Base-by-base conservation (phyloP, 495 filamentous ascomycete species). In the Aspergillus sparsus region DNA sequence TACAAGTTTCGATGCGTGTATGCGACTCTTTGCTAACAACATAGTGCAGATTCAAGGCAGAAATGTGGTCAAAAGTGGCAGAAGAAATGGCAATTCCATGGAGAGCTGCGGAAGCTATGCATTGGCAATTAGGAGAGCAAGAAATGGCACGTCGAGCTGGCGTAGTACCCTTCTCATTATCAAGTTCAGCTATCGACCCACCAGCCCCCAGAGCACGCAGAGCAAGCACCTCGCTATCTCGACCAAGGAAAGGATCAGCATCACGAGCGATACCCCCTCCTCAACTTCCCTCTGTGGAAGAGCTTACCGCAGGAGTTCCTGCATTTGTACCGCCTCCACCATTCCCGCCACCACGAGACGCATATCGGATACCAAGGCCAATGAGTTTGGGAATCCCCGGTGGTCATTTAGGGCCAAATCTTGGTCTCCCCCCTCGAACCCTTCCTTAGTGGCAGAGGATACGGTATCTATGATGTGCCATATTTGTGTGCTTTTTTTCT, bases 41-140 rank as follows among this genome's bases (percentile, higher is more conserved):
- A 8, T 11, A 37, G 32, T 37, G 56, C 71, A 98, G 93, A 69
- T 96, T 97, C 80, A 97, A 97, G 72, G 83, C 89, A 61, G 92
- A 97, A 64, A 97, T 98, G 91, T 98, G 94, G 94, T 85, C 87
- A 46, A 91, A 91, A 65, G 86, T 98, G 6, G 90, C 92, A 36
- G 88, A 90, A 70, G 94, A 98, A 76, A 92, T 98, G 88, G 85
- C 85, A n/a, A 87, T 97, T 63, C 94, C 94, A 31, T 98, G 93
- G 93, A 85, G 93, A 54, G 90, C 94, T 7, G 93, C 90, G 34
- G 94, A 98, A 75, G 91, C 90, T 13, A 97, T 97, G 93, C 94
- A 98, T 74, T 98, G 94, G 94, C 89, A 95, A 67, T 74, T 98
- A 16, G 94, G 94, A 53, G 93, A 96, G 71, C 78, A 83, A 64